Evolutionary conservation across 176 grass and related monocot genomes (phyloP), one percentile per base, ranked within the genome.

Genomic region (Panicum miliaceum): DNA sequence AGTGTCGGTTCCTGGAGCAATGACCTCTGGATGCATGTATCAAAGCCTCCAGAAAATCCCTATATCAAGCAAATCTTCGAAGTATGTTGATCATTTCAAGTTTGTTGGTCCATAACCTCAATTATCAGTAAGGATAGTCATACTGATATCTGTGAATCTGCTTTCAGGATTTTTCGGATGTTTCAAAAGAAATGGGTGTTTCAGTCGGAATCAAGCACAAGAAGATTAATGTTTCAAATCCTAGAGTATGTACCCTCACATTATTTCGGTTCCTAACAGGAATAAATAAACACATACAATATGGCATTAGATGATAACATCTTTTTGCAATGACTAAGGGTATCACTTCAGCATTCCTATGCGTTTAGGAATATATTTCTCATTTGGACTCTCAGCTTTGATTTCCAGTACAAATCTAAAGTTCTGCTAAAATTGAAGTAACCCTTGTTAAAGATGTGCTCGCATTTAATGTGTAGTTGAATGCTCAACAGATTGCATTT

Each of bases 161-260:
- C 73, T 91, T 86, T 71, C 85, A 99, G 96, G 91, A 84, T 65
- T 91, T 99, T 75, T 90, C 85, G 2, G 91, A 96, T 50, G 88
- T 96, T 73, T 94, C 93, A 64, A 94, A 90, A 79, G 86, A 94
- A 77, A 89, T 96, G 81, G 91, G 88, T 27, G 80, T 99, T 91
- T 92, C 91, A 78, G 68, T 99, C 73, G 88, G 88, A 74, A 81
- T 99, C 81, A 99, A 96, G 88, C 96, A 99, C 81, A 99, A 99
- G 90, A 99, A 99, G 86, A 99, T 99, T 74, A 99, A 99, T 76
- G 90, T 99, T 56, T 99, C 96, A 20, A 92, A 99, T 72, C 84
- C 93, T 81, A 86, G 96, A 79, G 96, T 99, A 88, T 83, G 93
- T 85, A 77, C 45, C 32, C 46, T 73, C 75, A 23, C 47, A 18